Percentiles rank a stretch among this genome's conserved stretches.
Evolutionary conservation across 306 rosid species (phyloP).

Genomic region (Fagus sylvatica): DNA sequence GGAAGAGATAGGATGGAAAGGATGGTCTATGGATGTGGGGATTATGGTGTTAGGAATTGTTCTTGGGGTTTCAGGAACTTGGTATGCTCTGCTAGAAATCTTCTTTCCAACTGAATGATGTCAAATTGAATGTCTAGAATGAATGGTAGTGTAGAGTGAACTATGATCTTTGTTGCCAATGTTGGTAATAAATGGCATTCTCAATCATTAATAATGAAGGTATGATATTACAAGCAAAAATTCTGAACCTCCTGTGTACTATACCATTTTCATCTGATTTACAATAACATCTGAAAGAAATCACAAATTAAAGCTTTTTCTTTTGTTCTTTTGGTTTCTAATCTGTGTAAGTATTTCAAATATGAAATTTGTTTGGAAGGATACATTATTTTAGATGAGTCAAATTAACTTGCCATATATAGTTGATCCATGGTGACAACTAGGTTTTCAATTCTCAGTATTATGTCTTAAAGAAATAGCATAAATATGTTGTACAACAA

Average conservation of each 20-base stretch:
- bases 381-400: background rate
- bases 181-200: conserved; percentile 1
- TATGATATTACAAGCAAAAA: background rate
- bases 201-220: background rate
- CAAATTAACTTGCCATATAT: background rate
- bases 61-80: conserved; percentile 56
- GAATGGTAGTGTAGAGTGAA: background rate
- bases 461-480: background rate
- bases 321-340: background rate
- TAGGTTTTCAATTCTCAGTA: background rate
- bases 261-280: no score
- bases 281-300: background rate
- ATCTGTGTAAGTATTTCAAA: background rate
- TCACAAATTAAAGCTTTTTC: background rate
- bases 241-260: background rate
- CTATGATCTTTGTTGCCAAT: background rate
- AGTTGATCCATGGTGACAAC: background rate
- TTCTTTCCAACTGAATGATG: conserved; percentile 25
- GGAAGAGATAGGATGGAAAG: conserved; percentile 41
- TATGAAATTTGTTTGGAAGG: background rate
- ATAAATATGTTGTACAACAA: background rate
- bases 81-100: conserved; percentile 45
- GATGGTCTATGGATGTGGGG: conserved; percentile 34
- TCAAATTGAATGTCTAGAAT: background rate
- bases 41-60: conserved; percentile 39